A percentile compares a stretch with the other conserved stretches of the same genome.
These are phyloP conservation scores for Saposhnikovia divaricata DNA, from an alignment of 129 eudicot species.

Conservation along the genomic window DNA sequence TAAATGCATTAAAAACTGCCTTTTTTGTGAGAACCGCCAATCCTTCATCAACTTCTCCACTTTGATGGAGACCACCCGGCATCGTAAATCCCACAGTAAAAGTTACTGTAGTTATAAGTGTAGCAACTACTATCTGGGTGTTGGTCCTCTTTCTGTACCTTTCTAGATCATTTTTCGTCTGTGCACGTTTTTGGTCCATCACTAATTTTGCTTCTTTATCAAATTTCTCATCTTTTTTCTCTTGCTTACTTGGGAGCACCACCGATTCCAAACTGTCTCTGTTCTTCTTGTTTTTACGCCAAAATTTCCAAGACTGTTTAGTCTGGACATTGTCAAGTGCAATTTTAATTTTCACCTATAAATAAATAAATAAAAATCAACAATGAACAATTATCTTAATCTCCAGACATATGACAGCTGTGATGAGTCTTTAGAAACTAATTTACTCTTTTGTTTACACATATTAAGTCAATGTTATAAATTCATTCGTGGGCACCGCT, in stretches of 20 bases:
- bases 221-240: not conserved
- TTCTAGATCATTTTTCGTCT: not conserved
- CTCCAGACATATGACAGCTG: too few species aligned
- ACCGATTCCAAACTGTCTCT: not conserved
- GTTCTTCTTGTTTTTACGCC: not conserved
- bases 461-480: too few species aligned
- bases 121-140: not conserved
- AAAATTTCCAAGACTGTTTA: not conserved
- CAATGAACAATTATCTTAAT: too few species aligned
- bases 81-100: not conserved
- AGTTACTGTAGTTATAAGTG: not conserved
- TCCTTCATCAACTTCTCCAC: not conserved
- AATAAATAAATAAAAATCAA: not conserved
- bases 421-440: too few species aligned
- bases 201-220: not conserved
- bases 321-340: not conserved
- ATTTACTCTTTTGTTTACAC: too few species aligned
- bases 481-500: too few species aligned
- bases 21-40: not conserved
- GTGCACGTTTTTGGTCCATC: not conserved
- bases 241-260: not conserved
- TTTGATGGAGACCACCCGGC: not conserved
- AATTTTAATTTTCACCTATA: not conserved
- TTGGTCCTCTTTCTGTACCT: not conserved
- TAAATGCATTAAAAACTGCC: not conserved